Conservation (phyloP, 1,139 yeast species). For the Geotrichum bryndzae region DNA sequence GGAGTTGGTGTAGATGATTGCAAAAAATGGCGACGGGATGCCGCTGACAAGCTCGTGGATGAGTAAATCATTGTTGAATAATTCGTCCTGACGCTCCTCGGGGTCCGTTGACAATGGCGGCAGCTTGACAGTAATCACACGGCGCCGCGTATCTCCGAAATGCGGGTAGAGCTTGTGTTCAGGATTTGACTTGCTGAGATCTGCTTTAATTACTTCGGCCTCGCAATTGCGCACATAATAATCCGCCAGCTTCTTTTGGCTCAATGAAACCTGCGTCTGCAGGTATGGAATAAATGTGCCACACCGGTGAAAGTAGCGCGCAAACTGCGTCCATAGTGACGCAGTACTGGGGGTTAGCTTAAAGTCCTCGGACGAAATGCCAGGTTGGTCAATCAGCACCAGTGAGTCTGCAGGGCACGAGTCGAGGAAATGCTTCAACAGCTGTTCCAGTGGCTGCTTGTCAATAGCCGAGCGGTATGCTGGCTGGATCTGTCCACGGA, state of each 20-base stretch:
- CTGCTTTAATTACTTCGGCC: conserved; percentile 27
- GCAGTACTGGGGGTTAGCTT: conserved; percentile 22
- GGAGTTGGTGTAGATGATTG: conserved; percentile 26
- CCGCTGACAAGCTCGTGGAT: conserved; percentile 30
- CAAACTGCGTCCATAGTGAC: conserved; percentile 47
- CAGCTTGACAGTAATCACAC: conserved; percentile 54
- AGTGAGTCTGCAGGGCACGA: conserved; percentile 68
- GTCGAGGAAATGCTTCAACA: conserved; percentile 45
- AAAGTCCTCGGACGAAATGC: conserved; percentile 55
- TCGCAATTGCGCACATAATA: conserved; percentile 30
- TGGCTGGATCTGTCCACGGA: conserved; percentile 28
- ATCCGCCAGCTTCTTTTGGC: conserved; percentile 44
- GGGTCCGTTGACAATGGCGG: conserved; percentile 22
- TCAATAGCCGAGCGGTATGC: conserved; percentile 30
- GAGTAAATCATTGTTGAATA: conserved; percentile 46
- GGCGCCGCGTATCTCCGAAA: conserved; percentile 54
- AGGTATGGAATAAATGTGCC: conserved; percentile 64
- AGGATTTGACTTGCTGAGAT: background rate
- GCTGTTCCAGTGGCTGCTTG: conserved; percentile 34
- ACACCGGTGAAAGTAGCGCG: conserved; percentile 51
- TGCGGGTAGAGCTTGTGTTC: conserved; percentile 38
- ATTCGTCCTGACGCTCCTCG: conserved; percentile 30
- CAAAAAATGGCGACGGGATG: conserved; percentile 31
- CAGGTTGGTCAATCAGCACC: conserved; percentile 64
- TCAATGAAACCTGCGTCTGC: conserved; percentile 43